Evolutionary conservation across 805 yeast species (phyloP).

Genomic region (Candida germanica): DNA sequence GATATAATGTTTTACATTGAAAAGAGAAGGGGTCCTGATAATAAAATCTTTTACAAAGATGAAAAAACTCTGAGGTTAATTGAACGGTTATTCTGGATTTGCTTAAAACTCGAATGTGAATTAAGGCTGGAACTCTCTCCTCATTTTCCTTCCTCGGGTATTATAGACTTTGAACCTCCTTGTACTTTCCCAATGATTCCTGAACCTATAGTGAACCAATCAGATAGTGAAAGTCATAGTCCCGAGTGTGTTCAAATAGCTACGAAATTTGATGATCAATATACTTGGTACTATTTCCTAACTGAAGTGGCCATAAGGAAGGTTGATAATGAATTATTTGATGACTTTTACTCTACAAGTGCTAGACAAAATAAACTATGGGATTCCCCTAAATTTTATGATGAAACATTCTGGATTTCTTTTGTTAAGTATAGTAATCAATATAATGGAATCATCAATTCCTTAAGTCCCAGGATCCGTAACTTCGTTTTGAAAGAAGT

Average conservation of each 20-base stretch:
- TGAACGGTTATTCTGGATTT: conserved; percentile 35
- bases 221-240: conserved; percentile 16
- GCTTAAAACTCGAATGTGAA: conserved; percentile 37
- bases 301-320: conserved; percentile 40
- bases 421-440: conserved; percentile 33
- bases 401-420: conserved; percentile 21
- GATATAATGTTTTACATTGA: conserved; percentile 29
- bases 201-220: conserved; percentile 17
- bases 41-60: conserved; percentile 4
- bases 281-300: conserved; percentile 37
- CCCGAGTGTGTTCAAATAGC: conserved; percentile 25
- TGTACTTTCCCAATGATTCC: conserved; percentile 31
- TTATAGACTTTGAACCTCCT: conserved; percentile 29
- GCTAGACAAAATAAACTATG: conserved; percentile 15
- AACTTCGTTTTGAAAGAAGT: conserved; percentile 30
- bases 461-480: conserved; percentile 32
- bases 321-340: conserved; percentile 34
- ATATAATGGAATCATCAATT: conserved; percentile 36
- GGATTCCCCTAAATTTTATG: conserved; percentile 23
- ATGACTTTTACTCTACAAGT: conserved; percentile 26
- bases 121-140: conserved; percentile 34
- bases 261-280: conserved; percentile 21
- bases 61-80: conserved; percentile 15
- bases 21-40: conserved; percentile 10
- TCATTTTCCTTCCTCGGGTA: conserved; percentile 28